Base-by-base conservation (phyloP, 2,329 filamentous ascomycete genomes). In the Clonostachys rhizophaga region DNA sequence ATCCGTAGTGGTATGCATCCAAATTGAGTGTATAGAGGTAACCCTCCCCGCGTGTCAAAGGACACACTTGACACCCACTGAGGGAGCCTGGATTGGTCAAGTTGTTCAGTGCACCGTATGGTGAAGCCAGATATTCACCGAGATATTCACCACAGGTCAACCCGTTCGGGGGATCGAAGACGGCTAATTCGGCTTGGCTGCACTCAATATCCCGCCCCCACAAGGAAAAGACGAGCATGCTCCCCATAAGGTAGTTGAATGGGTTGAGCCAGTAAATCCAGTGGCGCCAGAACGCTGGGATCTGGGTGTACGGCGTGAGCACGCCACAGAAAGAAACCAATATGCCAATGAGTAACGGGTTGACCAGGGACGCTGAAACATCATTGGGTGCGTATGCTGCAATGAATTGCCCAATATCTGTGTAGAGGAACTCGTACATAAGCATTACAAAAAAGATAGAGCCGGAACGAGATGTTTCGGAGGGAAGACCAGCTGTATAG, bases 261-360 rank as follows among this genome's bases (percentile, higher is more conserved):
- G 79, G 79, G 54, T 83, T 78, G 14, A 81, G 57, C 45, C 69
- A 82, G 46, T 48, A 83, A 5, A 86, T 75, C 81, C 82, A 87
- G 52, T 75, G 76, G 20, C 71, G 68, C 87, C 87, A 91, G 63
- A 90, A 90, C 1, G 63, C 55, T 9, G 81, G 77, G 18, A 91
- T 73, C 24, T 75, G 73, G 0, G 56, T 55, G 52, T 84, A 88
- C 0, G 86, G 86, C 0, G 90, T 86, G 5, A 89, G 70, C 2
- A 91, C 84, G 52, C 87, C 87, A 55, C 86, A 90, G 68, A 91
- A 91, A 2, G 77, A 79, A 9, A 89, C 74, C 3, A 89, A 69
- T 39, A 81, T 61, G 57, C 75, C 71, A 47, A 84, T 65, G 11
- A 83, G 46, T 1, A 84, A 57, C 0, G 79, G 79, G 52, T 83